Conservation (phyloP, 2,329 filamentous ascomycete genomes). For the Penicillium hesseltinei region DNA sequence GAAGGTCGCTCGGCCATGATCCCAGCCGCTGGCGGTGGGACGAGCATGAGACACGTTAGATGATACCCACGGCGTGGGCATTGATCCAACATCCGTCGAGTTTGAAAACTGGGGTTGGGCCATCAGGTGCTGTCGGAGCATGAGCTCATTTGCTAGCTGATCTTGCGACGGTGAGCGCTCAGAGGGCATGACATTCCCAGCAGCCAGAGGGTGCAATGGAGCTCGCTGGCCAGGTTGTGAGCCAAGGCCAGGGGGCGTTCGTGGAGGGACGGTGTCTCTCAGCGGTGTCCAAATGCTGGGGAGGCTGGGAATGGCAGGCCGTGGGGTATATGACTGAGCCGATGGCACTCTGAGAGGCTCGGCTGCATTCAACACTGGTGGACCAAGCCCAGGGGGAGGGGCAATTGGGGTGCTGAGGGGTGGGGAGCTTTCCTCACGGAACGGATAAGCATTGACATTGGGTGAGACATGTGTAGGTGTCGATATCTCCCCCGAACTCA, state of each 20-base stretch:
- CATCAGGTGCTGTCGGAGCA: conserved; percentile 30
- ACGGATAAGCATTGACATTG: conserved; percentile 21
- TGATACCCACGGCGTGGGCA: conserved; percentile 28
- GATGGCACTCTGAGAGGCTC: conserved; percentile 22
- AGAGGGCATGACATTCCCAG: conserved; percentile 14
- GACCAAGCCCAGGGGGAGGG: conserved; percentile 35
- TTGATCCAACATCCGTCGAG: conserved; percentile 21
- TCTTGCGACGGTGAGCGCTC: conserved; percentile 26
- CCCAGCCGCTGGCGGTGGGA: conserved; percentile 26
- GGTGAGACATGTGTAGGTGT: conserved; percentile 26
- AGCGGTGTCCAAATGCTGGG: conserved; percentile 48
- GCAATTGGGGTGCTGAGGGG: conserved; percentile 30
- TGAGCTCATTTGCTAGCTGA: conserved; percentile 26
- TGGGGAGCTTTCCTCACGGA: conserved; percentile 23
- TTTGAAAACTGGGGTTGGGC: conserved; percentile 25
- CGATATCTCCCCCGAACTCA: conserved; percentile 22
- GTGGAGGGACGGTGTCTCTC: conserved; percentile 41
- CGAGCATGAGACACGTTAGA: conserved; percentile 16
- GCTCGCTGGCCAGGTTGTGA: conserved; percentile 26
- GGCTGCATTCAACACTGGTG: conserved; percentile 21
- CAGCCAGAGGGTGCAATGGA: conserved; percentile 14
- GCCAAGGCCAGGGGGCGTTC: conserved; percentile 39
- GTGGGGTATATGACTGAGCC: conserved; percentile 34
- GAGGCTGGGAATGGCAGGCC: conserved; percentile 33
- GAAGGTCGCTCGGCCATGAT: conserved; percentile 19